These are phyloP conservation scores for Saccharomycopsis crataegensis DNA, from an alignment of 1,139 yeast genomes.

Conservation along the genomic window DNA sequence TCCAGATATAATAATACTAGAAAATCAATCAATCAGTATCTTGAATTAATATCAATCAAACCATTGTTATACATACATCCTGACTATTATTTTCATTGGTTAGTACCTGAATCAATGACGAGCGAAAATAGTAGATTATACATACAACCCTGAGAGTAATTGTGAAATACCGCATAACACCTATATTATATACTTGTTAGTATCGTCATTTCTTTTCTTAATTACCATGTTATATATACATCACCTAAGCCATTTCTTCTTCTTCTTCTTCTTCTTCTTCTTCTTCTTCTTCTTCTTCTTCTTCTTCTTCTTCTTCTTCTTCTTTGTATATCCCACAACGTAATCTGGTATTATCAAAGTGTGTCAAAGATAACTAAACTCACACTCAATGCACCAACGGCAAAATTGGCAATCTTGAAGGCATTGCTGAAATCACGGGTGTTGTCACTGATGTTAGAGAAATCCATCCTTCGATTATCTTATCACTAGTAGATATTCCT, in stretches of 20 bases:
- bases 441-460: conserved; percentile 1
- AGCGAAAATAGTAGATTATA: too few relatives aligned
- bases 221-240: not conserved
- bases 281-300: too few relatives aligned
- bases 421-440: conserved; percentile 29
- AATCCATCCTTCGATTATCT: conserved; percentile 6
- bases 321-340: too few relatives aligned
- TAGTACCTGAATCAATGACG: too few relatives aligned
- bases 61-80: not conserved
- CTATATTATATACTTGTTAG: not conserved
- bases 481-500: not conserved
- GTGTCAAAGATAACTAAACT: conserved; percentile 26
- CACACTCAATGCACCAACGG: conserved; percentile 56
- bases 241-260: too few relatives aligned
- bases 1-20: too few relatives aligned
- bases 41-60: not conserved
- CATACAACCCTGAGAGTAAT: too few relatives aligned
- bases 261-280: too few relatives aligned
- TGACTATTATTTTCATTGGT: not conserved
- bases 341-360: not conserved
- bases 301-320: too few relatives aligned
- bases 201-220: not conserved
- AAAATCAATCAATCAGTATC: not conserved
- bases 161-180: too few relatives aligned
- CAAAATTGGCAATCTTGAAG: conserved; percentile 58